phyloP scores from a whole-genome alignment of 768 basidiomycete species.

The Lactifluus piperatus region DNA sequence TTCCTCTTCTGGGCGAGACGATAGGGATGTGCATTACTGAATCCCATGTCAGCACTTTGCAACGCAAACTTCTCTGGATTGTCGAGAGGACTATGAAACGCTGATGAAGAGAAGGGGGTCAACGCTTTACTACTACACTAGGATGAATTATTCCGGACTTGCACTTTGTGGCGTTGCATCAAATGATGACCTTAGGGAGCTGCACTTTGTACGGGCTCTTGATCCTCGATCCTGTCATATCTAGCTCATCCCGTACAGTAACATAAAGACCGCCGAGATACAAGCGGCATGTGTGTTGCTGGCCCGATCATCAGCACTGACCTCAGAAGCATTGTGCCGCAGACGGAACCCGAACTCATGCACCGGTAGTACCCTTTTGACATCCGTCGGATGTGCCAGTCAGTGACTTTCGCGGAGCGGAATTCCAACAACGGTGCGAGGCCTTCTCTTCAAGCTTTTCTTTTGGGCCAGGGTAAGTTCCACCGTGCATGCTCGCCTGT shows the following conservation, averaged over 20 bases:
- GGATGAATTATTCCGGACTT: neutral
- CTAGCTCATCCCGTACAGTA: slow-evolving; percentile 9
- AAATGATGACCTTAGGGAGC: too few species aligned
- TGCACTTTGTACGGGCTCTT: neutral
- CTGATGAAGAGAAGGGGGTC: neutral
- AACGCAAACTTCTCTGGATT: neutral
- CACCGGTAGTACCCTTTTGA: neutral
- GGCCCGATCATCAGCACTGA: neutral
- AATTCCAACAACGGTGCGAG: neutral
- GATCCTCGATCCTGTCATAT: slow-evolving; percentile 3
- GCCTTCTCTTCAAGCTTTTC: neutral
- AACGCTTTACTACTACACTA: neutral
- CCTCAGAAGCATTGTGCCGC: neutral
- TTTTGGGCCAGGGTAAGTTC: neutral
- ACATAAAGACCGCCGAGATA: neutral
- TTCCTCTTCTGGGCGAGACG: neutral
- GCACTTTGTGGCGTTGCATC: neutral
- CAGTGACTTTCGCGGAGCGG: too few species aligned
- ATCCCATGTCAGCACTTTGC: neutral
- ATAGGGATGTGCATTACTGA: neutral
- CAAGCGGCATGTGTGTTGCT: neutral
- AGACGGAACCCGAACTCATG: neutral
- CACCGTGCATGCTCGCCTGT: too few species aligned
- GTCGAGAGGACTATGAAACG: neutral
- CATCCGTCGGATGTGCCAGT: neutral